A percentile compares a stretch with the other conserved stretches of the same genome.
phyloP scores from a whole-genome alignment of 768 basidiomycete genomes.

The Cystofilobasidium macerans region DNA sequence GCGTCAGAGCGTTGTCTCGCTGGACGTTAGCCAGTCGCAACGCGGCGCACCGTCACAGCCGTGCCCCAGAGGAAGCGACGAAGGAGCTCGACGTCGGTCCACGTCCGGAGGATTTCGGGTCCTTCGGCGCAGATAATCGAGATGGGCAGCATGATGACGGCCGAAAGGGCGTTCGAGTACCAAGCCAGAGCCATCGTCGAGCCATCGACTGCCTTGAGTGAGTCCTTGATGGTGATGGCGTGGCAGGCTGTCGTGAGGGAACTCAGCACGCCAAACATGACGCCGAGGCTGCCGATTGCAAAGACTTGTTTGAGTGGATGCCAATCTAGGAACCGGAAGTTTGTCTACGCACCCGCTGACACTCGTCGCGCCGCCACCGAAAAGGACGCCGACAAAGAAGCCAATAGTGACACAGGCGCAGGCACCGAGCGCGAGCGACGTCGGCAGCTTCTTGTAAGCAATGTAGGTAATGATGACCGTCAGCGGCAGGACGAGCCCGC shows the following conservation, averaged over 20 bases:
- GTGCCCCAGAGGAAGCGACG: conserved; percentile 34
- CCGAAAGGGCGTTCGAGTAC: conserved; percentile 79
- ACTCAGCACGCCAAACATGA: conserved; percentile 69
- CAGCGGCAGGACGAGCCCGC: conserved; percentile 84
- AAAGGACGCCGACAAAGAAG: conserved; percentile 69
- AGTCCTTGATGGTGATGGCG: conserved; percentile 87
- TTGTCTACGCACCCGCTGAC: conserved; percentile 6
- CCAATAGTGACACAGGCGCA: conserved; percentile 76
- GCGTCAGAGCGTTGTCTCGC: too few relatives aligned
- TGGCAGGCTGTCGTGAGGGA: conserved; percentile 81
- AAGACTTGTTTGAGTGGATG: background rate
- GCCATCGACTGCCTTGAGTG: conserved; percentile 60
- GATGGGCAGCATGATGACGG: conserved; percentile 59
- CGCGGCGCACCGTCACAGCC: conserved; percentile 30
- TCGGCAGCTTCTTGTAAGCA: conserved; percentile 62
- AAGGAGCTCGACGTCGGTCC: conserved; percentile 40
- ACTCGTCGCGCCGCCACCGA: background rate
- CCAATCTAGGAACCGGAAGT: background rate
- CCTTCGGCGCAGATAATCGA: conserved; percentile 66
- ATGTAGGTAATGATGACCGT: conserved; percentile 79
- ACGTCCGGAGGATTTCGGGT: conserved; percentile 50
- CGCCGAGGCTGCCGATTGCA: conserved; percentile 44
- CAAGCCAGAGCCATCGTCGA: conserved; percentile 77
- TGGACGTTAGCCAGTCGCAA: background rate
- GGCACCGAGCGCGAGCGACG: conserved; percentile 53